Evolutionary conservation across 768 basidiomycete species (phyloP).

Genomic region (Fomitopsis serialis): DNA sequence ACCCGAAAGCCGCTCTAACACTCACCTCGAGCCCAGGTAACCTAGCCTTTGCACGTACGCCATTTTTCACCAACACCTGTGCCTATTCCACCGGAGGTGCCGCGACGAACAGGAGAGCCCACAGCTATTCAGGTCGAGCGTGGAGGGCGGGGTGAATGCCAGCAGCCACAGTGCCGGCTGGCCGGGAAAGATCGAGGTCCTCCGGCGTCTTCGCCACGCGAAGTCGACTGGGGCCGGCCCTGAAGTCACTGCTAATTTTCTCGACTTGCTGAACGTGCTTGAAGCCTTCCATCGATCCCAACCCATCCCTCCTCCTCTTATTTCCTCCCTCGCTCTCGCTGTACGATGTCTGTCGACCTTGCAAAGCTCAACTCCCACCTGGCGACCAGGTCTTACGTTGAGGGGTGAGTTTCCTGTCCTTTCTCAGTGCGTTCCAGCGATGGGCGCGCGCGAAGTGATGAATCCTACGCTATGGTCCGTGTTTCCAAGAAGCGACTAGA

Average conservation of each 20-base stretch:
- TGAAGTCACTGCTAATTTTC: neutral
- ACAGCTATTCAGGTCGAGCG: neutral
- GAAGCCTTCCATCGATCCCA: slow-evolving; percentile 12
- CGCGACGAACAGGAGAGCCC: too few species aligned
- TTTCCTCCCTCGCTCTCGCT: neutral
- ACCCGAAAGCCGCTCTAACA: neutral
- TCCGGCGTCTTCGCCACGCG: neutral
- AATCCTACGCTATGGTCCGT: slow-evolving; percentile 86
- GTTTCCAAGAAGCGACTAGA: slow-evolving; percentile 95
- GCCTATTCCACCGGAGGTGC: too few species aligned
- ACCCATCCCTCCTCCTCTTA: slow-evolving; percentile 1
- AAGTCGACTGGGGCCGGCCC: neutral
- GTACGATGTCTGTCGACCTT: slow-evolving; percentile 61
- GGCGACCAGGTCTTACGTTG: slow-evolving; percentile 79
- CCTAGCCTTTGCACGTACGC: neutral
- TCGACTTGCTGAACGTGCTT: neutral
- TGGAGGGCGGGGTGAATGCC: neutral
- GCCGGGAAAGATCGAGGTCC: too few species aligned
- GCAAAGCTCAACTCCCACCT: slow-evolving; percentile 83
- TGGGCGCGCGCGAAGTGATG: slow-evolving; percentile 43
- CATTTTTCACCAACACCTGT: neutral
- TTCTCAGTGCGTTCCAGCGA: slow-evolving; percentile 1
- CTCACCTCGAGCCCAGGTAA: neutral
- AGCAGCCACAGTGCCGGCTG: neutral
- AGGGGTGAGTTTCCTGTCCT: slow-evolving; percentile 61